phyloP scores from a whole-genome alignment of 495 filamentous ascomycete species.

The Penicillium odoratum region DNA sequence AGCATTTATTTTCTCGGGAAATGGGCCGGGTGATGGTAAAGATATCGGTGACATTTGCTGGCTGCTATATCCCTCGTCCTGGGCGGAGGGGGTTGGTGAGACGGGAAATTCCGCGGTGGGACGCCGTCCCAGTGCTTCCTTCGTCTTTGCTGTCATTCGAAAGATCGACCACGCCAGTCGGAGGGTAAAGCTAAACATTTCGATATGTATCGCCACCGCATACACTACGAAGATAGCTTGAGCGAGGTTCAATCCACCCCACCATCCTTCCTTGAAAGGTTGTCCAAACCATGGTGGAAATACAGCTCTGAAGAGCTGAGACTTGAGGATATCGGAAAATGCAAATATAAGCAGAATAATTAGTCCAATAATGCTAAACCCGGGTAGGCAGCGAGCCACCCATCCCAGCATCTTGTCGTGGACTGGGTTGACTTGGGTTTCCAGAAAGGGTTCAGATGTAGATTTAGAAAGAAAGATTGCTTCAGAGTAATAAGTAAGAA shows the following conservation, averaged over 20 bases:
- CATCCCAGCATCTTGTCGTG: conserved; percentile 26
- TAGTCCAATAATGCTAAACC: conserved; percentile 37
- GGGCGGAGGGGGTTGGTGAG: conserved; percentile 1
- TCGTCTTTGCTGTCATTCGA: conserved; percentile 23
- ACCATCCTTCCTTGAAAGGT: conserved; percentile 11
- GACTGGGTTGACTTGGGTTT: background rate
- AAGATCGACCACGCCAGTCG: conserved; percentile 34
- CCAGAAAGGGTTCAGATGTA: background rate
- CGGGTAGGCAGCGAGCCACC: conserved; percentile 39
- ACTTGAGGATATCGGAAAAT: conserved; percentile 23
- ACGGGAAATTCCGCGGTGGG: background rate
- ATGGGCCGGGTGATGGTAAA: conserved; percentile 11
- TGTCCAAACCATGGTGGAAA: conserved; percentile 9
- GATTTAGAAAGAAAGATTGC: background rate
- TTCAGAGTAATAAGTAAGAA: background rate
- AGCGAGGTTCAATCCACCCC: conserved; percentile 24
- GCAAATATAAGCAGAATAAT: conserved; percentile 26
- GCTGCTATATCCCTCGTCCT: conserved; percentile 11
- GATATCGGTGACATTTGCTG: conserved; percentile 14
- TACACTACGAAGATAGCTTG: conserved; percentile 37
- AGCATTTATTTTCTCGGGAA: conserved; percentile 9
- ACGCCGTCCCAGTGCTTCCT: conserved; percentile 27
- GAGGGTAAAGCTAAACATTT: conserved; percentile 31
- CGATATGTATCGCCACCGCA: conserved; percentile 29
- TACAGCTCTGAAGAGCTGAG: conserved; percentile 21